Evolutionary conservation across 2,329 filamentous ascomycete species (phyloP).

Genomic region (Alternaria atra): DNA sequence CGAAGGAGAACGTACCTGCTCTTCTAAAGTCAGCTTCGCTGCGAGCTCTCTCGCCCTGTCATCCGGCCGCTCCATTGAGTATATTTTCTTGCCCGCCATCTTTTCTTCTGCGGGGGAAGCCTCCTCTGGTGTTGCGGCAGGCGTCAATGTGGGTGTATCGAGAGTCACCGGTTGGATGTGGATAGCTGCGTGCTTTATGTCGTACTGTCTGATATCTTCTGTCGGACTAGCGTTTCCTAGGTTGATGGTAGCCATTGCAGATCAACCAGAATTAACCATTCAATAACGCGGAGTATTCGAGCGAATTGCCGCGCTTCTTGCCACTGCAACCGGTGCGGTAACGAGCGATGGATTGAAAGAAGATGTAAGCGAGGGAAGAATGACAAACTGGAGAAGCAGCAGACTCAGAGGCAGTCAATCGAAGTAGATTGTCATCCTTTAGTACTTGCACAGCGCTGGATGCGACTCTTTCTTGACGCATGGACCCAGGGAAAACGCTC

Average conservation of each 20-base stretch:
- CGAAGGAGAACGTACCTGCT: constrained; percentile 46
- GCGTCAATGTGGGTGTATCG: constrained; percentile 40
- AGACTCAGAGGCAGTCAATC: constrained; percentile 24
- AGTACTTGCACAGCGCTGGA: constrained; percentile 39
- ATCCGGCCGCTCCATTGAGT: constrained; percentile 42
- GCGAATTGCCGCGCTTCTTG: constrained; percentile 39
- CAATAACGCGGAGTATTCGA: constrained; percentile 32
- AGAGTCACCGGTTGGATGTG: constrained; percentile 40
- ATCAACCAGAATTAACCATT: constrained; percentile 29
- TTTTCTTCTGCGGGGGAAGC: constrained; percentile 31
- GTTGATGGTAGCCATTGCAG: constrained; percentile 45
- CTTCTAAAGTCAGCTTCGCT: constrained; percentile 48
- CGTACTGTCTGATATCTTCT: constrained; percentile 35
- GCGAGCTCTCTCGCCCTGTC: constrained; percentile 48
- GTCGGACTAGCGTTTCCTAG: constrained; percentile 39
- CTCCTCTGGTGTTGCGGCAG: constrained; percentile 40
- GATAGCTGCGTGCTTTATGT: constrained; percentile 46
- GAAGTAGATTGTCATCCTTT: constrained; percentile 50
- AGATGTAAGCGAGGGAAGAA: constrained; percentile 15
- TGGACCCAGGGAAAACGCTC: constrained; percentile 37
- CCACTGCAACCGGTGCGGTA: constrained; percentile 26
- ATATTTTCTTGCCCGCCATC: constrained; percentile 49
- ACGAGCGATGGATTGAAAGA: constrained; percentile 6
- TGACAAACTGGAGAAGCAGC: constrained; percentile 20
- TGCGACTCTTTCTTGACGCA: constrained; percentile 40